Percentiles rank a stretch among this genome's conserved stretches.
Evolutionary conservation across 352 stramenopile genomes (phyloP).

Genomic region (Phytophthora idaei): DNA sequence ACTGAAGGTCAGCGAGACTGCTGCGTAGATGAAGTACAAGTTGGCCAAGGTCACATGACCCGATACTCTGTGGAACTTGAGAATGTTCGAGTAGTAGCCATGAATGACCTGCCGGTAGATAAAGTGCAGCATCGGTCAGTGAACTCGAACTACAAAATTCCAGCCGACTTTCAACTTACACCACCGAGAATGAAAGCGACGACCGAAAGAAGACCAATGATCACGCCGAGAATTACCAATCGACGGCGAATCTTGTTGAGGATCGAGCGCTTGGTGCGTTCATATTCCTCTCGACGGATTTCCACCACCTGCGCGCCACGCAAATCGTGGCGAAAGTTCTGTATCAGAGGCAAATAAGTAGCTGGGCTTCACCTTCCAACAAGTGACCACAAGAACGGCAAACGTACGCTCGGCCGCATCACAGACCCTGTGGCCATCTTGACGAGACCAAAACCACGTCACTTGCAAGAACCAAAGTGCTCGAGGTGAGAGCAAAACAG

Average conservation of each 20-base stretch:
- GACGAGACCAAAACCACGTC: neutral
- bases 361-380: neutral
- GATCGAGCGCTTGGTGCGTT: slow-evolving; percentile 72
- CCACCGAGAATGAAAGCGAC: slow-evolving; percentile 54
- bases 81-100: slow-evolving; percentile 47
- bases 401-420: slow-evolving; percentile 66
- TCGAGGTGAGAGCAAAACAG: neutral
- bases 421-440: slow-evolving; percentile 46
- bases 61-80: slow-evolving; percentile 48
- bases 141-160: too few relatives aligned
- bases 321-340: slow-evolving; percentile 78
- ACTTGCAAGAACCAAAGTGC: slow-evolving; percentile 8
- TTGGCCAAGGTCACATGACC: slow-evolving; percentile 48
- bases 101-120: slow-evolving; percentile 47
- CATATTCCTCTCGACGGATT: slow-evolving; percentile 72
- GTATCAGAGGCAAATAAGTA: neutral
- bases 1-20: slow-evolving; percentile 49
- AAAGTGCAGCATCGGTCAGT: neutral
- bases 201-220: slow-evolving; percentile 56
- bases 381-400: neutral
- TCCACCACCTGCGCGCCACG: slow-evolving; percentile 69
- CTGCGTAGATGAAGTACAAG: slow-evolving; percentile 76
- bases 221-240: slow-evolving; percentile 56
- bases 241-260: slow-evolving; percentile 78
- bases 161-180: slow-evolving; percentile 25